Evolutionary conservation across 805 yeast genomes (phyloP).

Genomic region (Kuraishia capsulata): DNA sequence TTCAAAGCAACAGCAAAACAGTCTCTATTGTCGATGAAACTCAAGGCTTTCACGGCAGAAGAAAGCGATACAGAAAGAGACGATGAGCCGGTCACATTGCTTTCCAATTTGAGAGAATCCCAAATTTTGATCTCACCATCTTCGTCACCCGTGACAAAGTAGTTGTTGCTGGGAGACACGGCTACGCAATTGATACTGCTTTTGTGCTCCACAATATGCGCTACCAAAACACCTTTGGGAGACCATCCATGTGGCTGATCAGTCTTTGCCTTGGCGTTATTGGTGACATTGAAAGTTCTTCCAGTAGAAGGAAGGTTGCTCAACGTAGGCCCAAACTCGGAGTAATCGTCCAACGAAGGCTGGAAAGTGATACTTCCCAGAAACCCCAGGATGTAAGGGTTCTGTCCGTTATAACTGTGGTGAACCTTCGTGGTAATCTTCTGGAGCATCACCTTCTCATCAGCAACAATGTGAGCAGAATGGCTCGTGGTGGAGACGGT

Average conservation of each 20-base stretch:
- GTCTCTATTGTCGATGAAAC: constrained; percentile 43
- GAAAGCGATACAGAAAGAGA: constrained; percentile 36
- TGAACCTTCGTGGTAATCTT: constrained; percentile 15
- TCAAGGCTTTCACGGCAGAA: constrained; percentile 37
- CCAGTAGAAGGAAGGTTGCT: neutral
- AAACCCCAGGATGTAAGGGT: constrained; percentile 52
- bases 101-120: constrained; percentile 62
- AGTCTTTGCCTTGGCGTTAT: neutral
- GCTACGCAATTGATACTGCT: constrained; percentile 47
- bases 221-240: constrained; percentile 47
- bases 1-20: constrained; percentile 48
- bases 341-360: constrained; percentile 49
- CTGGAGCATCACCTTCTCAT: constrained; percentile 16
- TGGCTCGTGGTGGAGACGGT: constrained; percentile 2
- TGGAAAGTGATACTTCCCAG: constrained; percentile 43
- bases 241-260: neutral
- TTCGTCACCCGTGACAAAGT: constrained; percentile 71
- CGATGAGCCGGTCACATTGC: constrained; percentile 46
- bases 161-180: constrained; percentile 51
- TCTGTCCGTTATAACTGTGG: constrained; percentile 61
- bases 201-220: constrained; percentile 57
- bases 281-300: neutral
- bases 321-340: constrained; percentile 53
- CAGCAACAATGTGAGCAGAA: constrained; percentile 5
- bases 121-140: constrained; percentile 68